Evolutionary conservation across 331 rosid genomes (phyloP).

Genomic region (Erythrophleum ivorense): DNA sequence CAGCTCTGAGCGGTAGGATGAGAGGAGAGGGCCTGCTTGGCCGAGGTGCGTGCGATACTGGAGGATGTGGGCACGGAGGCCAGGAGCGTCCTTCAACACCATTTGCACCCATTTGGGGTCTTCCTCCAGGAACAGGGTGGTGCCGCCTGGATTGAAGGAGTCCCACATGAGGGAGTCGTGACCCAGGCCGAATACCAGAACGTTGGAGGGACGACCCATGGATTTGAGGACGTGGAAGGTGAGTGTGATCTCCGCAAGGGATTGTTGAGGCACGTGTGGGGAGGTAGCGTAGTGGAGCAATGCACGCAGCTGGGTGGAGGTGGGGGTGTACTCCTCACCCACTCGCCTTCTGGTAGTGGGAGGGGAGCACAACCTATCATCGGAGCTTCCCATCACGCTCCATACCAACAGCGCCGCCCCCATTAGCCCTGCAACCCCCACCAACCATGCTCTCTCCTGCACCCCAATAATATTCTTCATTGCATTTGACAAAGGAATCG

Average conservation of each 20-base stretch:
- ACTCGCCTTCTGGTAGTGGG: background rate
- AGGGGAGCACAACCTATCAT: too few relatives aligned
- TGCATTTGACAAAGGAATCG: too few relatives aligned
- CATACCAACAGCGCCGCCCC: too few relatives aligned
- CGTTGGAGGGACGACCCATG: slow-evolving; percentile 67
- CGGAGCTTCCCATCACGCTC: too few relatives aligned
- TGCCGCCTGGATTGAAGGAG: slow-evolving; percentile 69
- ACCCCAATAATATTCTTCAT: too few relatives aligned
- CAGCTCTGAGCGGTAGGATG: slow-evolving; percentile 50
- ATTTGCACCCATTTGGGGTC: slow-evolving; percentile 80
- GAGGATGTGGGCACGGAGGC: slow-evolving; percentile 57
- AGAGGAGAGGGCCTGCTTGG: slow-evolving; percentile 61
- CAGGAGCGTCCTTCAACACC: slow-evolving; percentile 59
- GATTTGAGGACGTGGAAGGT: slow-evolving; percentile 64
- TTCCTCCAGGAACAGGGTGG: slow-evolving; percentile 81
- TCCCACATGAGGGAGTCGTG: slow-evolving; percentile 94
- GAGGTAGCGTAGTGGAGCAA: slow-evolving; percentile 88
- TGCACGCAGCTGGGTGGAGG: slow-evolving; percentile 55
- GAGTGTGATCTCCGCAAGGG: slow-evolving; percentile 53
- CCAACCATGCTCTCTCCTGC: too few relatives aligned
- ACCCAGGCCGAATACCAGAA: slow-evolving; percentile 82
- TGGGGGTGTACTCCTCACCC: background rate
- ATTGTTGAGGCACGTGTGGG: slow-evolving; percentile 61
- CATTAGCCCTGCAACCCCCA: too few relatives aligned
- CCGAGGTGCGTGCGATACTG: slow-evolving; percentile 70